phyloP scores from a whole-genome alignment of 495 filamentous ascomycete species.

The Penicillium roqueforti region DNA sequence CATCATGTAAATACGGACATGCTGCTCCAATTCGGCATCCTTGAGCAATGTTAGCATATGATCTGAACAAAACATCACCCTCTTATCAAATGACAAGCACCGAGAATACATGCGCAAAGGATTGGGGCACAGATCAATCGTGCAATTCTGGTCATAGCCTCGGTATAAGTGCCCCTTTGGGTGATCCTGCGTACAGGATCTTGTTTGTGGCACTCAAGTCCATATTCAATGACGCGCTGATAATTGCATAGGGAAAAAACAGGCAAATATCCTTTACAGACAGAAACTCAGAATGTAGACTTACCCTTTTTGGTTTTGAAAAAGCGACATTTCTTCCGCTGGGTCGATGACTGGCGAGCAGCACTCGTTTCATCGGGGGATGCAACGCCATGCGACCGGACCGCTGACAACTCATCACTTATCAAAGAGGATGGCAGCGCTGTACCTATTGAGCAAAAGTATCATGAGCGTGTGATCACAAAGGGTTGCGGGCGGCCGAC shows the following conservation, averaged over 20 bases:
- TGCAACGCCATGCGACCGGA: constrained; percentile 29
- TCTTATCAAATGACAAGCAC: not conserved
- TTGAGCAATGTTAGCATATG: constrained; percentile 24
- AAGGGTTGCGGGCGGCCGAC: constrained; percentile 31
- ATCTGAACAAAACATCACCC: not conserved
- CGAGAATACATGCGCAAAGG: not conserved
- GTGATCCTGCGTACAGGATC: not conserved
- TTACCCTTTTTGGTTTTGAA: constrained; percentile 27
- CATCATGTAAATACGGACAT: constrained; percentile 42
- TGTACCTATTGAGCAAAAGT: constrained; percentile 19
- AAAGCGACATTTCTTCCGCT: constrained; percentile 28
- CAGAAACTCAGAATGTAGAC: constrained; percentile 12
- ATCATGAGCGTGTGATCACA: constrained; percentile 37
- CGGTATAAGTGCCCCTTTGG: not conserved
- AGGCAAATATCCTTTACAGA: not conserved
- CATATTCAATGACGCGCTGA: constrained; percentile 3
- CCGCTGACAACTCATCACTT: constrained; percentile 33
- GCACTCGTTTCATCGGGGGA: constrained; percentile 12
- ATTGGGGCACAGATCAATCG: not conserved
- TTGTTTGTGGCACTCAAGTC: not conserved
- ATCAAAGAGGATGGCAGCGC: constrained; percentile 8
- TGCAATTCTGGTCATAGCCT: not conserved
- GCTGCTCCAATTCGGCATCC: constrained; percentile 40
- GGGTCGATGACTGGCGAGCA: constrained; percentile 21
- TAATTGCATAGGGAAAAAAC: not conserved